These are phyloP conservation scores for Volvox reticuliferus DNA, from an alignment of 139 green algal species.

Conservation along the genomic window DNA sequence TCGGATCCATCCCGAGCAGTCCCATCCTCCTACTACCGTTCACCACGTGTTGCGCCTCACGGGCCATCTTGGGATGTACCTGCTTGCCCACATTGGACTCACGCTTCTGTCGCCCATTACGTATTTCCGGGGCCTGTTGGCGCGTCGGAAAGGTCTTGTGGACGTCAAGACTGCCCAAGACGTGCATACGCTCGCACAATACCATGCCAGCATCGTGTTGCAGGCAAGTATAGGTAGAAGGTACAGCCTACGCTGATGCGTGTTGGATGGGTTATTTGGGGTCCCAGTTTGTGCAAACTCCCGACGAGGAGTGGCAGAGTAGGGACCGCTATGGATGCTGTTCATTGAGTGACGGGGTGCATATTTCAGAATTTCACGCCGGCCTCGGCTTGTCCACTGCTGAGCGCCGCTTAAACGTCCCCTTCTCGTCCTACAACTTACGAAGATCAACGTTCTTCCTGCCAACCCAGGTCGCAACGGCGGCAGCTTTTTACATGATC, in stretches of 20 bases:
- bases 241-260: not conserved
- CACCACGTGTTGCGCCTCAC: constrained; percentile 4
- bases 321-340: too few species aligned
- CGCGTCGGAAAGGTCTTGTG: not conserved
- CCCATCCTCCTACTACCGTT: not conserved
- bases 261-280: too few species aligned
- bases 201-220: constrained; percentile 12
- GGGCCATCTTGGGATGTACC: constrained; percentile 18
- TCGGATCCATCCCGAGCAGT: constrained; percentile 41
- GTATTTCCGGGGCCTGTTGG: constrained; percentile 24
- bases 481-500: not conserved
- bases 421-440: too few species aligned
- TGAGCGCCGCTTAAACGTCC: too few species aligned
- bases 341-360: too few species aligned
- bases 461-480: not conserved
- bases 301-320: too few species aligned
- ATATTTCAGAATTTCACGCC: too few species aligned
- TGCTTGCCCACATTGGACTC: constrained; percentile 30
- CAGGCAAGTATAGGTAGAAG: not conserved
- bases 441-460: not conserved
- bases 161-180: constrained; percentile 11
- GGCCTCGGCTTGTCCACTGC: too few species aligned
- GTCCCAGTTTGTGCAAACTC: too few species aligned
- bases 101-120: constrained; percentile 7
- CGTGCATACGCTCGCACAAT: constrained; percentile 11